Evolutionary conservation across 257 asterid genomes (phyloP).

Genomic region (Coffea eugenioides): DNA sequence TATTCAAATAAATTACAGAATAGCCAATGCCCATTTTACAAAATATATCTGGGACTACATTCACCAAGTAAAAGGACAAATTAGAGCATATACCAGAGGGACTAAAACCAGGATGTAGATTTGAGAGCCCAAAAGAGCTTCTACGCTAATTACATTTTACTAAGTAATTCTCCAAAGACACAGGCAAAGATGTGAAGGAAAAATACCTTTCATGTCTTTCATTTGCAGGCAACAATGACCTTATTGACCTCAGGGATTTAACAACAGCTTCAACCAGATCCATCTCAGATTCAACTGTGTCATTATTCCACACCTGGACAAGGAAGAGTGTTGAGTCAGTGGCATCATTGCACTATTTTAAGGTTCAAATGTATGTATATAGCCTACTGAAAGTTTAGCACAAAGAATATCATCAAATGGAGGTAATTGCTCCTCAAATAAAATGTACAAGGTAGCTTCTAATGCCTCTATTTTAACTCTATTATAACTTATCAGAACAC

Average conservation of each 20-base stretch:
- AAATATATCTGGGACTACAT: neutral
- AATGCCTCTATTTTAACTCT: neutral
- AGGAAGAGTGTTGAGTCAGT: slow-evolving; percentile 18
- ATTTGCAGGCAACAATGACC: slow-evolving; percentile 62
- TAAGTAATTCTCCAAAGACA: neutral
- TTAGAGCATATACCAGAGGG: neutral
- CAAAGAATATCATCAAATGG: neutral
- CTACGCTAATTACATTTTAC: neutral
- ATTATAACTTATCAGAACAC: too few species aligned
- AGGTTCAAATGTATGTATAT: neutral
- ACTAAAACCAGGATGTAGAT: neutral
- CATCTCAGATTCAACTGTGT: slow-evolving; percentile 73
- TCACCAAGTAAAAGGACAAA: too few species aligned
- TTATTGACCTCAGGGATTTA: slow-evolving; percentile 70
- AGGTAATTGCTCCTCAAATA: neutral
- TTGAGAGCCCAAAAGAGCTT: neutral
- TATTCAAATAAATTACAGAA: too few species aligned
- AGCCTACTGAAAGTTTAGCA: neutral
- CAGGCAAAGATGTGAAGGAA: neutral
- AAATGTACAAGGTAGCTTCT: neutral
- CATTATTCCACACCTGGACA: slow-evolving; percentile 74
- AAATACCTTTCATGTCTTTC: slow-evolving; percentile 72
- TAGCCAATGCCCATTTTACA: too few species aligned
- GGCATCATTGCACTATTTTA: neutral
- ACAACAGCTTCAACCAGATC: slow-evolving; percentile 58